phyloP scores from a whole-genome alignment of 805 yeast species.

The Candida tammaniensis region DNA sequence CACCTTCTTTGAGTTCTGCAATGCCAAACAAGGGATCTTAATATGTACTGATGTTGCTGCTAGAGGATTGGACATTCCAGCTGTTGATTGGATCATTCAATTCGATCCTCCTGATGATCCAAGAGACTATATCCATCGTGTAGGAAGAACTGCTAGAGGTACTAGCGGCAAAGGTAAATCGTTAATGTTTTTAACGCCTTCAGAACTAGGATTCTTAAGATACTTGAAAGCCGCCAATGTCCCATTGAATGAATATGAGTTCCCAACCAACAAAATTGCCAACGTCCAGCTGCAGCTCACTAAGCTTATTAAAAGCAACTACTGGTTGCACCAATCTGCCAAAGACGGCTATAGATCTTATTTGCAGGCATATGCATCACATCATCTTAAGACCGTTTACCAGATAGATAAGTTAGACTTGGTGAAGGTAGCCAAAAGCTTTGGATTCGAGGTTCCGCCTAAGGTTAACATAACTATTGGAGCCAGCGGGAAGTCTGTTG shows the following conservation, averaged over 20 bases:
- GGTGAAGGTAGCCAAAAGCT: constrained; percentile 91
- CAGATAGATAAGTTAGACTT: constrained; percentile 93
- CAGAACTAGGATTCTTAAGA: constrained; percentile 90
- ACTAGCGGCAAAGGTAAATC: constrained; percentile 86
- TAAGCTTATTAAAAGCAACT: constrained; percentile 86
- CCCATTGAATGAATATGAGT: constrained; percentile 95
- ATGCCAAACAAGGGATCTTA: constrained; percentile 90
- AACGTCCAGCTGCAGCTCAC: constrained; percentile 93
- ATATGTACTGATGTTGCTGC: constrained; percentile 99
- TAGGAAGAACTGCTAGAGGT: constrained; percentile 98
- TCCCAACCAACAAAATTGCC: constrained; percentile 91
- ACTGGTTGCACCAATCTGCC: constrained; percentile 92
- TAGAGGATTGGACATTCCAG: constrained; percentile 97
- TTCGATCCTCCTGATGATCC: constrained; percentile 99
- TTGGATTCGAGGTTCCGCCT: constrained; percentile 94
- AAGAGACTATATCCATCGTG: constrained; percentile 97
- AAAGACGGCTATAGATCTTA: constrained; percentile 97
- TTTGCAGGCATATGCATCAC: constrained; percentile 95
- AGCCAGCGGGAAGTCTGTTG: constrained; percentile 72
- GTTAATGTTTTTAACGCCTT: constrained; percentile 91
- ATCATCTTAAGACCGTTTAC: constrained; percentile 92
- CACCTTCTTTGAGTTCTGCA: constrained; percentile 96
- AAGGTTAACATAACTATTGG: constrained; percentile 96
- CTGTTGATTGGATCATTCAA: constrained; percentile 98
- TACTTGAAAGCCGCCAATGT: constrained; percentile 96